Conservation (phyloP, 75 land plant species). For the Selaginella tamariscina region DNA sequence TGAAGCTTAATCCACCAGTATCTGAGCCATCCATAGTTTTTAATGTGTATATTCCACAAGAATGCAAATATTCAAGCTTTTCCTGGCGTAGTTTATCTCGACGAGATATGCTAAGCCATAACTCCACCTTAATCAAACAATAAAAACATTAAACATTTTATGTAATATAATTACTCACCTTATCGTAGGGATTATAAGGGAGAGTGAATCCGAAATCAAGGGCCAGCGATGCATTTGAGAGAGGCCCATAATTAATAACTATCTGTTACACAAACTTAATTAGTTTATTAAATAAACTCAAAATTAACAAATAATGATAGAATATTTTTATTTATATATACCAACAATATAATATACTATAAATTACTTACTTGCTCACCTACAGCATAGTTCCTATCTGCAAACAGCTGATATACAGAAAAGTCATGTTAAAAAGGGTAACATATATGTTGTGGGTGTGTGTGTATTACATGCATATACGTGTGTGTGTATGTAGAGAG, state of each 20-base stretch:
- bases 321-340: too few species aligned
- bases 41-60: conserved; percentile 33
- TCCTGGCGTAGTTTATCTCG: conserved; percentile 35
- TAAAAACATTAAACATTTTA: not conserved
- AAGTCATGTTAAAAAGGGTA: too few species aligned
- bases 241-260: conserved; percentile 69
- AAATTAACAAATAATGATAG: too few species aligned
- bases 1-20: conserved; percentile 35
- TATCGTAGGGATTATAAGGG: conserved; percentile 55
- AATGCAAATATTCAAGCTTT: conserved; percentile 53
- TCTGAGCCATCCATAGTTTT: conserved; percentile 28
- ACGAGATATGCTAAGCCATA: conserved; percentile 41
- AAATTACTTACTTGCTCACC: conserved; percentile 49
- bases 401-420: conserved; percentile 43
- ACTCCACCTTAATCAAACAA: conserved; percentile 42
- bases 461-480: too few species aligned
- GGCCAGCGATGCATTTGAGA: conserved; percentile 62
- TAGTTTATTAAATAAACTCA: too few species aligned
- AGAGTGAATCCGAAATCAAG: conserved; percentile 86
- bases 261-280: too few species aligned
- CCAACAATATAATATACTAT: not conserved
- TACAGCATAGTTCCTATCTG: conserved; percentile 55
- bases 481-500: not conserved
- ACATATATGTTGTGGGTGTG: too few species aligned
- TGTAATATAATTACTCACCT: conserved; percentile 30